Percentiles rank a stretch among this genome's conserved stretches.
Evolutionary conservation across 2,329 filamentous ascomycete genomes (phyloP).

Genomic region (Alternaria incomplexa): DNA sequence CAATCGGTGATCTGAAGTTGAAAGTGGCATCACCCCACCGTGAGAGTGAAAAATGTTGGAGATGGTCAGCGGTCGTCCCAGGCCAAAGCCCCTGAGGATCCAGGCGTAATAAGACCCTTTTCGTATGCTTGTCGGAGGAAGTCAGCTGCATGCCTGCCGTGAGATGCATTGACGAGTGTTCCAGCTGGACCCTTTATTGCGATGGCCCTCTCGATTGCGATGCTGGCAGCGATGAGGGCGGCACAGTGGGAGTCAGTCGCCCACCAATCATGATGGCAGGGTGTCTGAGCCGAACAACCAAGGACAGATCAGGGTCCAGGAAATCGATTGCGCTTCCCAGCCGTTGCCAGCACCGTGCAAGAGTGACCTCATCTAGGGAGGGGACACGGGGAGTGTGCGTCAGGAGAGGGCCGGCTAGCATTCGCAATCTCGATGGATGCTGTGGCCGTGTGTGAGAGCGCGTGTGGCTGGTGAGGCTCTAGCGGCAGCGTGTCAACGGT

Average conservation of each 20-base stretch:
- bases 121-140: conserved; percentile 10
- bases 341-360: not conserved
- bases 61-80: not conserved
- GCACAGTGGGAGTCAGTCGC: conserved; percentile 5
- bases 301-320: conserved; percentile 14
- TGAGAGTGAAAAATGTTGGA: not conserved
- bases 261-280: not conserved
- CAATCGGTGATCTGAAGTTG: not conserved
- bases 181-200: not conserved
- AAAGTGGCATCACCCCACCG: not conserved
- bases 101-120: not conserved
- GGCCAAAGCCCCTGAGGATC: not conserved
- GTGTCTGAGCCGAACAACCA: not conserved
- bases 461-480: not conserved
- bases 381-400: not conserved
- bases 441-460: not conserved
- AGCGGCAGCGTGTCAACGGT: conserved; percentile 6
- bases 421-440: conserved; percentile 15
- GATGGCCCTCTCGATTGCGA: conserved; percentile 16
- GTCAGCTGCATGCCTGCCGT: conserved; percentile 15
- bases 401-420: not conserved
- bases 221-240: conserved; percentile 26
- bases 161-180: conserved; percentile 5
- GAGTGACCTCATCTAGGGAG: conserved; percentile 4
- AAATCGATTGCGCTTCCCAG: not conserved